Percentiles rank a stretch among this genome's conserved stretches.
These are phyloP conservation scores for Neoarthrinium moseri DNA, from an alignment of 2,329 filamentous ascomycete genomes.

Conservation along the genomic window DNA sequence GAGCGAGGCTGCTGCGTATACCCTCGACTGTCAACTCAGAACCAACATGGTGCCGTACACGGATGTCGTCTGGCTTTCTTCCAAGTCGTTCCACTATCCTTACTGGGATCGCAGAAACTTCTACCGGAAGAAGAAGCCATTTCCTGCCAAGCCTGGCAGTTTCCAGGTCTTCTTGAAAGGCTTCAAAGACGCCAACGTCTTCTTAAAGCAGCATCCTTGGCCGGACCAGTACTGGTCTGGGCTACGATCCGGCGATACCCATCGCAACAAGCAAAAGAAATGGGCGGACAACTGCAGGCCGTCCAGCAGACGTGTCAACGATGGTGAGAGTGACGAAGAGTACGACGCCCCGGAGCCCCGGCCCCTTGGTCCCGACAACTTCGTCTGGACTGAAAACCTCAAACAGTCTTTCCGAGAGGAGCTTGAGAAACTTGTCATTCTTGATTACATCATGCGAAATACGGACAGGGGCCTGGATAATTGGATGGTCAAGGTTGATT, in stretches of 20 bases:
- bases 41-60: slow-evolving; percentile 96
- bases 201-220: slow-evolving; percentile 94
- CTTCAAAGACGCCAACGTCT: slow-evolving; percentile 95
- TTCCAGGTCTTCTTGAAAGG: slow-evolving; percentile 98
- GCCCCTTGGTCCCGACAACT: slow-evolving; percentile 50
- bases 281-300: slow-evolving; percentile 87
- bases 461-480: slow-evolving; percentile 96
- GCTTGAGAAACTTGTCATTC: slow-evolving; percentile 91
- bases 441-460: slow-evolving; percentile 99
- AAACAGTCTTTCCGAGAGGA: slow-evolving; percentile 94
- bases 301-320: slow-evolving; percentile 34
- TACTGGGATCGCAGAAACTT: slow-evolving; percentile 93
- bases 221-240: slow-evolving; percentile 80
- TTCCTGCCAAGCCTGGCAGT: slow-evolving; percentile 89
- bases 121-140: slow-evolving; percentile 80
- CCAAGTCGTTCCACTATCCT: slow-evolving; percentile 97
- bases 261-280: slow-evolving; percentile 65
- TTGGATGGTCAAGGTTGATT: slow-evolving; percentile 99
- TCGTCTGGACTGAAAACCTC: slow-evolving; percentile 82
- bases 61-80: slow-evolving; percentile 89
- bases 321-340: slow-evolving; percentile 52
- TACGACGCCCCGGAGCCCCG: slow-evolving; percentile 31
- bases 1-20: slow-evolving; percentile 94
- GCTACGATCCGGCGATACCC: slow-evolving; percentile 66
- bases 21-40: slow-evolving; percentile 84